Percentiles rank a stretch among this genome's conserved stretches.
phyloP scores from a whole-genome alignment of 306 rosid genomes.

The Mimosa pudica region DNA sequence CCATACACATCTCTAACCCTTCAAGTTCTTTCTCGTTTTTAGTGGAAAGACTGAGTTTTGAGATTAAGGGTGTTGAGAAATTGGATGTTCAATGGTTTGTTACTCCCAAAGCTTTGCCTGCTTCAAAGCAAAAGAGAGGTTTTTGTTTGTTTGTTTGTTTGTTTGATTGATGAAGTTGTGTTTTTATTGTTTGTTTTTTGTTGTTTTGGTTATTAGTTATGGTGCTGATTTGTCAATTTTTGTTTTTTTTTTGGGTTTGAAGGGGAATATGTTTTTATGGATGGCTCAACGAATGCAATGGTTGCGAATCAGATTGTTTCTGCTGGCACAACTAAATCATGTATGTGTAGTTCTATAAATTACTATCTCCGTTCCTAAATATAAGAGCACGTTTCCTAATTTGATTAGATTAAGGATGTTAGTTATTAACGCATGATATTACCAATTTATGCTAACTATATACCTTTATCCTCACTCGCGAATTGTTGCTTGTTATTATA shows the following conservation, averaged over 20 bases:
- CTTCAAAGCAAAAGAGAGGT: conserved; percentile 91
- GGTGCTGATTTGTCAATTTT: background rate
- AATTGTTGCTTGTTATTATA: too few species aligned
- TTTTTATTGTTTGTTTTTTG: conserved; percentile 8
- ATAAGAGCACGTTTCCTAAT: too few species aligned
- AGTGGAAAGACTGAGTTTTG: conserved; percentile 81
- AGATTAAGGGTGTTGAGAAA: conserved; percentile 82
- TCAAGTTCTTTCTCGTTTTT: conserved; percentile 55
- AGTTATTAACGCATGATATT: too few species aligned
- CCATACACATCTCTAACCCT: conserved; percentile 71
- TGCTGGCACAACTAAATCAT: conserved; percentile 74
- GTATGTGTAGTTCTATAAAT: conserved; percentile 50
- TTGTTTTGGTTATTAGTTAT: conserved; percentile 25
- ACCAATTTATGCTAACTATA: too few species aligned
- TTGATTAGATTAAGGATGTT: too few species aligned
- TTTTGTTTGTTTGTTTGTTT: conserved; percentile 15
- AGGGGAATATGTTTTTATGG: conserved; percentile 86
- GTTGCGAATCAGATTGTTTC: conserved; percentile 80
- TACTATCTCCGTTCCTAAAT: background rate
- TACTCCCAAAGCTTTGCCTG: conserved; percentile 74
- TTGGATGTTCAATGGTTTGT: conserved; percentile 90
- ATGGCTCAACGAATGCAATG: conserved; percentile 60
- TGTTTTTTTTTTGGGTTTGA: conserved; percentile 18
- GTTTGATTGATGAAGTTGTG: background rate
- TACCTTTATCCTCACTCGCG: too few species aligned